Evolutionary conservation across 2,329 filamentous ascomycete genomes (phyloP).

Genomic region (Colletotrichum sp.): DNA sequence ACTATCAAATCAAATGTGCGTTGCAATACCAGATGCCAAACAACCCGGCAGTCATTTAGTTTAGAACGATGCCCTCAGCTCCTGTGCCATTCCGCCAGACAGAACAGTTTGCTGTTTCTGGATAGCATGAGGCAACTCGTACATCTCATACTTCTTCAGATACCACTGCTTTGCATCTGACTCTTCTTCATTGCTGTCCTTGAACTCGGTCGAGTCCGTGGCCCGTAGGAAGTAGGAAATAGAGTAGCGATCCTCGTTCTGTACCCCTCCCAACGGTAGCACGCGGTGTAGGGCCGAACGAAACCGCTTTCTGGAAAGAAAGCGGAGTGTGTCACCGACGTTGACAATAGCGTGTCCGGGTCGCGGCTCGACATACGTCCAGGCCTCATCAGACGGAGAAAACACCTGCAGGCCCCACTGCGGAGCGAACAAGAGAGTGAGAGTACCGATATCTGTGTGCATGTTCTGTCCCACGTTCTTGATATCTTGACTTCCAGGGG

Average conservation of each 20-base stretch:
- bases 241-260: conserved; percentile 8
- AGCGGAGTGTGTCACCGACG: conserved; percentile 34
- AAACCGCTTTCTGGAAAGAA: conserved; percentile 1
- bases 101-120: neutral
- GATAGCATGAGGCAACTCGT: neutral
- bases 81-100: neutral
- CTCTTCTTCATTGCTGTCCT: neutral
- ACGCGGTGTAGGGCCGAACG: conserved; percentile 18
- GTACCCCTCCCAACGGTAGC: neutral
- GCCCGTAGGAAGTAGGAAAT: conserved; percentile 13
- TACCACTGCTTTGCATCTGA: neutral
- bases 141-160: neutral
- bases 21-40: neutral
- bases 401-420: conserved; percentile 34
- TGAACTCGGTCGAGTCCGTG: neutral
- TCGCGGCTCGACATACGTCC: conserved; percentile 30
- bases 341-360: conserved; percentile 35
- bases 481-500: neutral
- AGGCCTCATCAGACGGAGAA: conserved; percentile 13
- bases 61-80: neutral
- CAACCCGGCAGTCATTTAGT: rapidly evolving
- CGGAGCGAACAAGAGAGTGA: conserved; percentile 31
- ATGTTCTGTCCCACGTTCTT: conserved; percentile 26
- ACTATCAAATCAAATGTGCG: neutral
- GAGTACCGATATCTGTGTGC: conserved; percentile 32